Conservation (phyloP, 2,329 filamentous ascomycete species). For the Cladosporium sp. region DNA sequence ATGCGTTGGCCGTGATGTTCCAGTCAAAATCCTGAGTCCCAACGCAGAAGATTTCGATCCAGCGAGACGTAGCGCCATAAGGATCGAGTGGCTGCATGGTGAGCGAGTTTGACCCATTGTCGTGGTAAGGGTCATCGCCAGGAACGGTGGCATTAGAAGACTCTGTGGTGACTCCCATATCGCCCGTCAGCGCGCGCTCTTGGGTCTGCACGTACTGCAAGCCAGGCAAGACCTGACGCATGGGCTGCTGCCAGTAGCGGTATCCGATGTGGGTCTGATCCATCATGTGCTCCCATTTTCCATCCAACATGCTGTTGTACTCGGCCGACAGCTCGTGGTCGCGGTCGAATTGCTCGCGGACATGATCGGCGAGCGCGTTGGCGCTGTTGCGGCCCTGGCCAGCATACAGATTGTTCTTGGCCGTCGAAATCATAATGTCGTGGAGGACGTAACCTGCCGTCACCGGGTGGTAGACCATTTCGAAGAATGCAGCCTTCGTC, state of each 20-base stretch:
- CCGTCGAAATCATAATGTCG: slow-evolving; percentile 47
- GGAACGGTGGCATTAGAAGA: slow-evolving; percentile 61
- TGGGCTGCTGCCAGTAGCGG: slow-evolving; percentile 61
- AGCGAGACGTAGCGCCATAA: slow-evolving; percentile 50
- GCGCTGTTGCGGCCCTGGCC: slow-evolving; percentile 52
- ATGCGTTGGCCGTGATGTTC: slow-evolving; percentile 40
- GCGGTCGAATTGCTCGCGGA: slow-evolving; percentile 49
- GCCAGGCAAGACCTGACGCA: slow-evolving; percentile 60
- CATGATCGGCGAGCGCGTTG: slow-evolving; percentile 48
- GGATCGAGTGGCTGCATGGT: slow-evolving; percentile 52
- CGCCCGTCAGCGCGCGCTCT: slow-evolving; percentile 54
- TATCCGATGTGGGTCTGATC: slow-evolving; percentile 50
- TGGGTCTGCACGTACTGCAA: slow-evolving; percentile 54
- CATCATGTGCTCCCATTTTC: slow-evolving; percentile 52
- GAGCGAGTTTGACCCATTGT: slow-evolving; percentile 47
- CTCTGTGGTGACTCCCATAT: slow-evolving; percentile 59
- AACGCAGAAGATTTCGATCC: slow-evolving; percentile 58
- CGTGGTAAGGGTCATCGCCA: slow-evolving; percentile 59
- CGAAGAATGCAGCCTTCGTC: slow-evolving; percentile 54
- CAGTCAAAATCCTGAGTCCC: slow-evolving; percentile 51
- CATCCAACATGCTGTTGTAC: slow-evolving; percentile 53
- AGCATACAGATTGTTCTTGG: slow-evolving; percentile 50
- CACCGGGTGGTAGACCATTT: slow-evolving; percentile 56
- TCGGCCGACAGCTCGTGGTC: slow-evolving; percentile 51
- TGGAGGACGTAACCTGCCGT: slow-evolving; percentile 53